Base-by-base conservation (phyloP, 495 filamentous ascomycete genomes). In the Penicillium soppii region DNA sequence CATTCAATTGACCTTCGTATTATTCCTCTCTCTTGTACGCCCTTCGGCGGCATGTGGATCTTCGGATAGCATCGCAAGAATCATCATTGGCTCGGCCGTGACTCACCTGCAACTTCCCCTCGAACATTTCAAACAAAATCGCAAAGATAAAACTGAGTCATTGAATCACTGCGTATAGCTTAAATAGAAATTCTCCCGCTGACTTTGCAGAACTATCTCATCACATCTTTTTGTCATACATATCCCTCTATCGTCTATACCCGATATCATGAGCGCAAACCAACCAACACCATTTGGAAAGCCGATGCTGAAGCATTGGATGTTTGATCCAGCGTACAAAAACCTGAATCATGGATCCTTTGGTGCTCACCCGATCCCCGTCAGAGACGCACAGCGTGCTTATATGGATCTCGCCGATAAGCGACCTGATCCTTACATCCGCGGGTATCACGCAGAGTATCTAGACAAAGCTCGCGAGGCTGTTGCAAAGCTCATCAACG, bases 281-380 rank as follows among this genome's bases (percentile, higher is more conserved):
- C 33, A 63, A 43, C 35, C 25, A 2, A 71, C 68, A 8, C 67
- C 66, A 13, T 86, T 87, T 49, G 87, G 85, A 35, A 74, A 70
- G 20, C 68, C 79, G 22, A 78, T 91, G 73, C 74, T 76, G 26
- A 76, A 86, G 48, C 70, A 90, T 45, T 97, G 95, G 66, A 72
- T 84, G 5, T 83, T 94, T 44, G 83, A 85, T 52, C 77, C 81
- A 0, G 65, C 70, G 3, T 91, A 81, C 61, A 79, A 75, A 20
- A 90, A 91, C 55, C 71, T 96, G 54, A 96, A 96, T 69, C 88
- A 96, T 55, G 92, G 90, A 47, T 91, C 91, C 19, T 96, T 87
- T 66, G 91, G 91, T 15, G 81, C 88, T 9, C 82, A 84, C 58
- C 91, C 92, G 10, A 66, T 57, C 9, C 50, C 69, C 29, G 74